Percentiles rank a stretch among this genome's conserved stretches.
Evolutionary conservation across 164 flowering plant species (phyloP).

Genomic region (Protea cynaroides): DNA sequence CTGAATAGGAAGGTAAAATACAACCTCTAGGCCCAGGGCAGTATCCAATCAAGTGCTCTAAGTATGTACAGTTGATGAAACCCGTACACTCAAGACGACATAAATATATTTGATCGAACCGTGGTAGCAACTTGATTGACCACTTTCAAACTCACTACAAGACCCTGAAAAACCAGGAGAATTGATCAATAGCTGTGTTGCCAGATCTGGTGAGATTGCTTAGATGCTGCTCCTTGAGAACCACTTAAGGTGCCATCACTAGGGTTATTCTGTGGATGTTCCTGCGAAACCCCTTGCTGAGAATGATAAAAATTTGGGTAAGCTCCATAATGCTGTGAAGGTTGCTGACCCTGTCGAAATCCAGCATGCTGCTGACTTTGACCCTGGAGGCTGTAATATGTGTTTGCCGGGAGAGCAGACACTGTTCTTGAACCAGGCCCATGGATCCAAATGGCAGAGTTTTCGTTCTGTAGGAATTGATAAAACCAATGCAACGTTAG

Average conservation of each 20-base stretch:
- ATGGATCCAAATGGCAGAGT: conserved; percentile 67
- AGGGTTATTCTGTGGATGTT: conserved; percentile 72
- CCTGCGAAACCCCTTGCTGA: conserved; percentile 59
- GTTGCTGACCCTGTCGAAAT: conserved; percentile 78
- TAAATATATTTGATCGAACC: conserved; percentile 18
- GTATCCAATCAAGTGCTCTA: conserved; percentile 30
- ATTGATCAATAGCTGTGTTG: conserved; percentile 64
- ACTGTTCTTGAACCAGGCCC: conserved; percentile 77
- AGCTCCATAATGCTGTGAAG: conserved; percentile 62
- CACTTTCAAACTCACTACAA: conserved; percentile 29
- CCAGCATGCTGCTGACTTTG: conserved; percentile 65
- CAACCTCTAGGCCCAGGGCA: conserved; percentile 48
- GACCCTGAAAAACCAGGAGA: conserved; percentile 43
- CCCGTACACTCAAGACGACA: background rate
- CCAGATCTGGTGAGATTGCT: conserved; percentile 89
- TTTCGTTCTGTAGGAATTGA: conserved; percentile 47
- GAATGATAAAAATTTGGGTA: conserved; percentile 83
- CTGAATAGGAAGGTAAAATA: conserved; percentile 30
- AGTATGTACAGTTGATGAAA: conserved; percentile 25
- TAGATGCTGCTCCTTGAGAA: conserved; percentile 61
- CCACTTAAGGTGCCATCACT: conserved; percentile 54
- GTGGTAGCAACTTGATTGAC: conserved; percentile 20
- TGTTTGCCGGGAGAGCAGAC: conserved; percentile 61
- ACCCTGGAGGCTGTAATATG: conserved; percentile 70
- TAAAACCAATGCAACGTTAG: background rate